A percentile compares a stretch with the other conserved stretches of the same genome.
Evolutionary conservation across 768 basidiomycete genomes (phyloP).

Genomic region (Amanita brunnescens): DNA sequence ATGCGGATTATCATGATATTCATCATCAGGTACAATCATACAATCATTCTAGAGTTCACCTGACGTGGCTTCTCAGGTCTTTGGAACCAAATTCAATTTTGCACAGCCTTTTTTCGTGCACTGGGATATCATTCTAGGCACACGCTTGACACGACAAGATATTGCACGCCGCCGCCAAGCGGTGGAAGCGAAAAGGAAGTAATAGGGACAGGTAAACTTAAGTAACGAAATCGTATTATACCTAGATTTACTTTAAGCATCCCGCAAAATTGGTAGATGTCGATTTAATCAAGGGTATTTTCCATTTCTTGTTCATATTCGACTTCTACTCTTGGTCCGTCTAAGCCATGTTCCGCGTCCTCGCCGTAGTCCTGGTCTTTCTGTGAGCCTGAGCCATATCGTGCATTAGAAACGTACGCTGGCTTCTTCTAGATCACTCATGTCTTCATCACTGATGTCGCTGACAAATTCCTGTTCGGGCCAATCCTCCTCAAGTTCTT

Average conservation of each 20-base stretch:
- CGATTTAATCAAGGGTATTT: slow-evolving; percentile 45
- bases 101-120: slow-evolving; percentile 94
- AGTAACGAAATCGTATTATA: no score
- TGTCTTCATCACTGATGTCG: slow-evolving; percentile 60
- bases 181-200: slow-evolving; percentile 1
- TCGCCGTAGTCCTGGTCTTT: slow-evolving; percentile 26
- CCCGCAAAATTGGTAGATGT: slow-evolving; percentile 11
- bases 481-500: slow-evolving; percentile 44
- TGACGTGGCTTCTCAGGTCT: slow-evolving; percentile 30
- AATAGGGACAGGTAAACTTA: neutral
- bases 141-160: slow-evolving; percentile 69
- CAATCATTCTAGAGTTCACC: neutral
- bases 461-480: slow-evolving; percentile 68
- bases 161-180: slow-evolving; percentile 35
- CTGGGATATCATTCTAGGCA: slow-evolving; percentile 84
- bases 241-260: no score
- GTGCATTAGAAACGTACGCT: slow-evolving; percentile 42
- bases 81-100: slow-evolving; percentile 94
- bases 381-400: neutral
- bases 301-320: slow-evolving; percentile 95
- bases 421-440: slow-evolving; percentile 65
- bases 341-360: slow-evolving; percentile 26
- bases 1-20: slow-evolving; percentile 96
- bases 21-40: slow-evolving; percentile 78
- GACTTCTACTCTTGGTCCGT: slow-evolving; percentile 80